Evolutionary conservation across 2,329 filamentous ascomycete species (phyloP), one percentile per base, ranked within the genome.

Genomic region (Paramyrothecium sp.): DNA sequence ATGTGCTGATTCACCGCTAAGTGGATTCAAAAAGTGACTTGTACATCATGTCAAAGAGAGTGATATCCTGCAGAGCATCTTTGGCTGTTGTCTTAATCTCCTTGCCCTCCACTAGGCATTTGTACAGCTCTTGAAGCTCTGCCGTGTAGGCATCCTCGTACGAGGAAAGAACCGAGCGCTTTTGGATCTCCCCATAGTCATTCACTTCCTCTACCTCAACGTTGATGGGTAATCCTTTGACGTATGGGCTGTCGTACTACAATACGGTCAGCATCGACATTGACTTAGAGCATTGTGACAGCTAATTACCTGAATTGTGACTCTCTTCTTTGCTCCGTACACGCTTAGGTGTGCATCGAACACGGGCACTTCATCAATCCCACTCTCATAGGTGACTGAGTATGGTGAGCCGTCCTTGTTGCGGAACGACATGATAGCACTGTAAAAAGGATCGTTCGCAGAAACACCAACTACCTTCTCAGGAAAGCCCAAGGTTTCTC

Each of bases 231-330:
- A 79, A 65, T 0, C 73, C 78, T 58, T 78, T 78, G 12, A 80
- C 73, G 57, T 75, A 80, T 0, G 80, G 81, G 3, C 79, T 78
- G 51, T 82, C 79, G 62, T 80, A 81, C 56, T 75, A 67, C 12
- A 19, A n/a, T 20, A 2, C 2, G 4, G 19, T 30, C 2, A 19
- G 49, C 30, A 10, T 23, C 13, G 30, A 16, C 17, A 51, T 17
- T 19, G 3, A 30, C n/a, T 13, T 51, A 22, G 47, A 13, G 30
- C 8, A 2, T 13, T 23, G 26, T 30, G 3, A 19, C 2, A 16
- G 21, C n/a, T 10, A 51, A 20, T 30, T 3, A 51, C 49, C 23
- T 51, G 10, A 16, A 83, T 70, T 12, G 65, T 73, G 3, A 84
- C 75, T 0, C 74, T 73, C 69, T 83, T 84, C 7, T 71, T 71